Percentiles rank a stretch among this genome's conserved stretches.
phyloP scores from a whole-genome alignment of 768 basidiomycete genomes.

The Mycena maculata region DNA sequence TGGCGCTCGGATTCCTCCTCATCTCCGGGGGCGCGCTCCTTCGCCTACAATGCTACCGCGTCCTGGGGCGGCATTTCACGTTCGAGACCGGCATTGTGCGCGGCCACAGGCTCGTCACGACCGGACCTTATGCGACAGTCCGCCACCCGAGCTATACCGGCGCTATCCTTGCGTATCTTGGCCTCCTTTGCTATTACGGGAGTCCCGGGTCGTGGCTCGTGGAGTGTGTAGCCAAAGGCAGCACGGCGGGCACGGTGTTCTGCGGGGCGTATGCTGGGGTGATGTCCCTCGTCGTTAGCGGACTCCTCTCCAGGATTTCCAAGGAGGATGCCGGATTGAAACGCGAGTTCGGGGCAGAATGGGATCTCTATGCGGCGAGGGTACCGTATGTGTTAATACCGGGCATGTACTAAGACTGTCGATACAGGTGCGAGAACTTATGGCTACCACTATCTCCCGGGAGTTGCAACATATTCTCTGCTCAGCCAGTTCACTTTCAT shows the following conservation, averaged over 20 bases:
- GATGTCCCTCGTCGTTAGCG: constrained; percentile 15
- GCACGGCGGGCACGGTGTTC: not conserved
- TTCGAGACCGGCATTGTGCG: constrained; percentile 41
- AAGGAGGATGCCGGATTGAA: constrained; percentile 18
- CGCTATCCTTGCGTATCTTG: constrained; percentile 15
- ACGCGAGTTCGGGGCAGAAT: constrained; percentile 20
- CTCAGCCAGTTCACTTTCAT: too few relatives aligned
- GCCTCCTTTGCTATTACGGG: constrained; percentile 13
- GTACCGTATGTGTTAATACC: constrained; percentile 22
- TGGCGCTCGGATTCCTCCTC: not conserved
- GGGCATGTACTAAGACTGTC: constrained; percentile 5
- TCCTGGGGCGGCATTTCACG: constrained; percentile 43
- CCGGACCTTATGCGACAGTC: constrained; percentile 40
- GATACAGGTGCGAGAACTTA: too few relatives aligned
- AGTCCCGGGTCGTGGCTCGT: constrained; percentile 28
- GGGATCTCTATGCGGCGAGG: not conserved
- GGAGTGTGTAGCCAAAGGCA: constrained; percentile 25
- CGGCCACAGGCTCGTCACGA: constrained; percentile 41
- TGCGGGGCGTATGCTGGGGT: not conserved
- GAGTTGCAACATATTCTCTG: too few relatives aligned
- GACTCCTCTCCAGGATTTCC: constrained; percentile 17
- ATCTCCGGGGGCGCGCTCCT: constrained; percentile 8
- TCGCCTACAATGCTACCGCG: constrained; percentile 20
- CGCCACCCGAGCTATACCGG: constrained; percentile 45
- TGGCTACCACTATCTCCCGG: too few relatives aligned